A percentile compares a stretch with the other conserved stretches of the same genome.
These are phyloP conservation scores for Phytophthora quininea DNA, from an alignment of 352 stramenopile genomes.

Conservation along the genomic window DNA sequence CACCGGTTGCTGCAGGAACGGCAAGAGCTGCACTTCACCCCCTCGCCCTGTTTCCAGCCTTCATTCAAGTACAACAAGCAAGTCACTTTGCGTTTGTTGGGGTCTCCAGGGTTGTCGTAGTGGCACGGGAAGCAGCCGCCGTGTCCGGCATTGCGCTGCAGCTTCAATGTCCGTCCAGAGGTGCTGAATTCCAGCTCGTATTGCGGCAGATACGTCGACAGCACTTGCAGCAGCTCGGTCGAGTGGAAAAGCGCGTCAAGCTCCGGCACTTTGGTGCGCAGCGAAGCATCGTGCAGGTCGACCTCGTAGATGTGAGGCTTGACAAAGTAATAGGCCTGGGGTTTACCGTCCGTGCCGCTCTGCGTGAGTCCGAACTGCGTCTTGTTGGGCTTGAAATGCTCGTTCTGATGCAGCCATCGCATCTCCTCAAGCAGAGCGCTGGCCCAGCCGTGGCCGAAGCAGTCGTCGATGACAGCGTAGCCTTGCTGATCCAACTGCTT, in stretches of 20 bases:
- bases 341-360: conserved; percentile 25
- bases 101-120: conserved; percentile 82
- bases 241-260: conserved; percentile 72
- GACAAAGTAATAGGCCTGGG: conserved; percentile 58
- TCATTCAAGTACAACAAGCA: conserved; percentile 86
- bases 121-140: conserved; percentile 84
- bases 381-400: conserved; percentile 80
- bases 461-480: conserved; percentile 74
- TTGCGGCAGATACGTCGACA: conserved; percentile 57
- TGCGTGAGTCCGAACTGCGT: conserved; percentile 79
- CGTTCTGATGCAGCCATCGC: conserved; percentile 53
- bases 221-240: conserved; percentile 52
- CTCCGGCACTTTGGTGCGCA: conserved; percentile 63
- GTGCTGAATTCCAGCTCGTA: conserved; percentile 69
- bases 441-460: conserved; percentile 62
- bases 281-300: conserved; percentile 70
- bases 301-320: conserved; percentile 89
- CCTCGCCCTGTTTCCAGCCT: conserved; percentile 66
- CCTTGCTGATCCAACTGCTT: conserved; percentile 52
- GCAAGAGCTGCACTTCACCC: conserved; percentile 78
- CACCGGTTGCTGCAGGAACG: conserved; percentile 65
- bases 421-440: conserved; percentile 68
- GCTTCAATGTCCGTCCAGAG: conserved; percentile 67
- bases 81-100: conserved; percentile 81
- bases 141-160: conserved; percentile 77